Base-by-base conservation (phyloP, 2,329 filamentous ascomycete species). In the Corynespora cassiicola region DNA sequence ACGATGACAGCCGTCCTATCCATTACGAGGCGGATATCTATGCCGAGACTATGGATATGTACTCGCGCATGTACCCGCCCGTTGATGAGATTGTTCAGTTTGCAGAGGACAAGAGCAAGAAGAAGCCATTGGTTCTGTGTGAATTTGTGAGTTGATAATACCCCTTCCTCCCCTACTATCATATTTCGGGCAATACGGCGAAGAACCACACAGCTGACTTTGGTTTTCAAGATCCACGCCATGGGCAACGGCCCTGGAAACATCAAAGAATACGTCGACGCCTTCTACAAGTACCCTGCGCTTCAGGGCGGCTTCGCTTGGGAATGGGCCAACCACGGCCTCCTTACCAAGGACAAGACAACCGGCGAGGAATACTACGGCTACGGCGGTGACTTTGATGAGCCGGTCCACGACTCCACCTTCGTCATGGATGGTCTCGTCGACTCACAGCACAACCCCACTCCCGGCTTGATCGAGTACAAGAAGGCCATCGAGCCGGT, bases 181-280 rank as follows among this genome's bases (percentile, higher is more conserved):
- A 11, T 3, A 7, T n/a, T 17, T 18, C 2, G 18, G 7, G 19
- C 31, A 34, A 6, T n/a, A n/a, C n/a, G 7, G 19, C 6, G 5
- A 5, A 24, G 7, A 11, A 24, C 42, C n/a, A n/a, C 7, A 12
- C 2, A 11, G 42, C 31, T 38, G 14, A 50, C 11, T 5, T 6
- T n/a, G n/a, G n/a, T n/a, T 14, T 10, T 21, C 2, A n/a, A 61
- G 55, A 52, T 69, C 0, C 77, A 79, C 53, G 84, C 86, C 2
- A 88, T 89, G 86, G 86, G 86, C 5, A 89, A 88, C 52, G 86
- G 85, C 0, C 86, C 86, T 0, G 86, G 86, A 1, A 80, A 79
- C 21, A 73, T 89, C 8, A 77, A 85, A 43, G 85, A 88, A 44
- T 89, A 89, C 43, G 74, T 85, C 31, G 73, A 82, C 25, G 74